Evolutionary conservation across 1,139 yeast species (phyloP), one percentile per base, ranked within the genome.

Genomic region (Blastobotrys buckinghamii): DNA sequence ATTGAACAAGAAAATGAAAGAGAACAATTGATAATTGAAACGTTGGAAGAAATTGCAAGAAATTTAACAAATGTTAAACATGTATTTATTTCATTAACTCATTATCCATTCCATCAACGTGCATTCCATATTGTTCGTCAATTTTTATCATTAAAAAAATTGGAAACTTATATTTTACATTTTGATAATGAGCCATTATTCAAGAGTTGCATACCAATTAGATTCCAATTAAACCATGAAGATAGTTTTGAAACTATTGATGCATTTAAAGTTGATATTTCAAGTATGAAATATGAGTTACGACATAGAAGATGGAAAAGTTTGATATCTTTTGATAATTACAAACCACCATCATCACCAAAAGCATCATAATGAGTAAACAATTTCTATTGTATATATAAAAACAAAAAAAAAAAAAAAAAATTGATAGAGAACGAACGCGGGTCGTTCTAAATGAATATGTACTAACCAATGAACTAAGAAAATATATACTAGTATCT

Each of bases 1-100:
- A 24, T 22, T 37, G 46, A 43, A 12, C 20, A 24, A 9, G 46
- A 43, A 36, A n/a, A 17, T 22, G 36, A 37, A 16, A 19, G 38
- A n/a, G 41, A 37, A 15, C 24, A 19, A 19, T 20, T 10, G 13
- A n/a, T 43, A 8, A 10, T 16, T 24, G 46, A 43, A 6, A 37
- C 41, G 1, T 36, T 43, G 41, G 27, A 36, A 7, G 46, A 43
- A 22, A 43, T 43, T 22, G 8, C 13, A 24, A 15, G 12, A 13
- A 27, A 17, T 17, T 27, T 43, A 15, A 27, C 36, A 26, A 33
- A 34, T 10, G 24, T 43, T n/a, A 16, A 36, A 20, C 16, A 36
- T 16, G n/a, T 43, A 12, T 24, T 37, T 17, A 13, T 43, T 2
- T 43, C 36, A 3, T 36, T 26, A 12, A 19, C 46, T 5, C 13